phyloP scores from a whole-genome alignment of 176 grass and related monocot genomes.

The Ananas comosus region DNA sequence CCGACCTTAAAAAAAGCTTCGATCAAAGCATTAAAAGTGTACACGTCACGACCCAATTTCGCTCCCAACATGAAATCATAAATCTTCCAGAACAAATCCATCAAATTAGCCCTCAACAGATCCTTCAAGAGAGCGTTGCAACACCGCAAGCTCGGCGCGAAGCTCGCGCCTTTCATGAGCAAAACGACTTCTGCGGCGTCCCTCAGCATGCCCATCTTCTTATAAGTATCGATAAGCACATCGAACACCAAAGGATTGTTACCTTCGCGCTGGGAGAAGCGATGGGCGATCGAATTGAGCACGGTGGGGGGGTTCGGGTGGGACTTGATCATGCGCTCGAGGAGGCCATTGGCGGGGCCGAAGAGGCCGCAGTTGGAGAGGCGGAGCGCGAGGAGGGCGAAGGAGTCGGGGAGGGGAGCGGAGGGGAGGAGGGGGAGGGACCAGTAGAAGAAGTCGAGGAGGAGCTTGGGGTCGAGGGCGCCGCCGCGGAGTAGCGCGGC shows the following conservation, averaged over 20 bases:
- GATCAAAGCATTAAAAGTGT: conserved; percentile 56
- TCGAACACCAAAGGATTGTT: conserved; percentile 33
- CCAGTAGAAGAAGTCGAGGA: conserved; percentile 79
- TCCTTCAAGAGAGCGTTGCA: conserved; percentile 66
- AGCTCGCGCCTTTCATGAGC: conserved; percentile 31
- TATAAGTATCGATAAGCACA: conserved; percentile 59
- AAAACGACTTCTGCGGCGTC: conserved; percentile 34
- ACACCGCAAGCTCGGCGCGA: conserved; percentile 50
- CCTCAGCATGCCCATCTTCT: conserved; percentile 36
- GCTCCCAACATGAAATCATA: conserved; percentile 27
- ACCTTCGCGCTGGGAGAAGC: conserved; percentile 8
- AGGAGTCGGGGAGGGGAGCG: conserved; percentile 25
- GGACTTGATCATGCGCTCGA: conserved; percentile 45
- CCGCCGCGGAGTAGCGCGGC: conserved; percentile 7
- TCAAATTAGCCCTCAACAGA: conserved; percentile 38
- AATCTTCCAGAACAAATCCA: conserved; percentile 69
- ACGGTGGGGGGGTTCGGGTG: conserved; percentile 25
- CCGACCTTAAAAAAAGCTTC: conserved; percentile 41
- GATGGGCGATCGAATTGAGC: conserved; percentile 23
- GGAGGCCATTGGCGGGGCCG: conserved; percentile 31
- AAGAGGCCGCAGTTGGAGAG: conserved; percentile 33
- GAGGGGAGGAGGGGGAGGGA: conserved; percentile 23
- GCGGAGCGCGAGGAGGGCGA: conserved; percentile 30
- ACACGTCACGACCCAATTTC: conserved; percentile 30
- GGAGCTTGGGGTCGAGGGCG: conserved; percentile 31